Conservation (phyloP, 495 filamentous ascomycete species). For the Bryoglossum gracile region DNA sequence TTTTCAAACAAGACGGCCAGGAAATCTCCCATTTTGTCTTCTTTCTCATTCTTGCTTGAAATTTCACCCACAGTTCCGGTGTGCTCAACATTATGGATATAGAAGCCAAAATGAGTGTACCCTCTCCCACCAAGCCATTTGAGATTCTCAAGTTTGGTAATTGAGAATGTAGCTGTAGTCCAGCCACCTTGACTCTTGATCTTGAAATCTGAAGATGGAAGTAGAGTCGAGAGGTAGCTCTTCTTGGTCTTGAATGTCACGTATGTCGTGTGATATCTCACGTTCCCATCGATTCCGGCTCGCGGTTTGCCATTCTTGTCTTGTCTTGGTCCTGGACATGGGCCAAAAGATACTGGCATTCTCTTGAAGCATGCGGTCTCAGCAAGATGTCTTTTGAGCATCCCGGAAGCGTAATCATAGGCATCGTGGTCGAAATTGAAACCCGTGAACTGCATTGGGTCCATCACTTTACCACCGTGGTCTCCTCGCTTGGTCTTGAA, state of each 20-base stretch:
- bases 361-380: neutral
- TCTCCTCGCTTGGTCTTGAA: constrained; percentile 8
- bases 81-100: constrained; percentile 50
- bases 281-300: constrained; percentile 13
- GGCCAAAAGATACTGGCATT: constrained; percentile 45
- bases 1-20: constrained; percentile 47
- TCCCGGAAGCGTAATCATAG: constrained; percentile 17
- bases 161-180: constrained; percentile 41
- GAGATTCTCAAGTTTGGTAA: constrained; percentile 41
- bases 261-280: constrained; percentile 38
- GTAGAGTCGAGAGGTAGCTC: constrained; percentile 47
- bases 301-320: constrained; percentile 12
- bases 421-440: constrained; percentile 56
- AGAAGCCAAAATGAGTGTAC: constrained; percentile 46
- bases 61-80: neutral
- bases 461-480: constrained; percentile 8
- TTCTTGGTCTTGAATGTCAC: constrained; percentile 50
- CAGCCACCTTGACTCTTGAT: constrained; percentile 41
- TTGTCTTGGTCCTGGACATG: constrained; percentile 46
- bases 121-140: constrained; percentile 47
- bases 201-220: constrained; percentile 36
- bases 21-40: constrained; percentile 39
- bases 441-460: constrained; percentile 30
- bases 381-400: constrained; percentile 8
- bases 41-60: neutral